Base-by-base conservation (phyloP, 1,284 basidiomycete genomes). In the Entoloma clypeatum region DNA sequence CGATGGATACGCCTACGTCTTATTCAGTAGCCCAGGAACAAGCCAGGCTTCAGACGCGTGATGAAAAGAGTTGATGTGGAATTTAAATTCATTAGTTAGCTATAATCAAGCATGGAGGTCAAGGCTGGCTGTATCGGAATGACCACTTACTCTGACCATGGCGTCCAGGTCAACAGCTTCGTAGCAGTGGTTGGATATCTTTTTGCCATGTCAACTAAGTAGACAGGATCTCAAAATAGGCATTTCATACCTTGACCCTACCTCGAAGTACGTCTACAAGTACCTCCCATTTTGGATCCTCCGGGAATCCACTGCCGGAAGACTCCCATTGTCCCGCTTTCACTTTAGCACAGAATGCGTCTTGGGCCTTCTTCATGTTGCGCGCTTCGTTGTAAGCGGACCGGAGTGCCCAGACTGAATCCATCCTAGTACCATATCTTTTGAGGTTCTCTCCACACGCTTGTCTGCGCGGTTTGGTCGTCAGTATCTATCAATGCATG, bases 251-350 rank as follows among this genome's bases (percentile, higher is more conserved):
- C 72, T 86, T 87, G 57, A 86, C 85, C 48, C 73, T 78, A 2
- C 87, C 88, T 32, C 92, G 71, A 35, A 95, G 69, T 10, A 92
- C 81, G 45, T 93, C 91, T 3, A 90, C 81, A 13, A 94, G 65
- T 23, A 81, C 74, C 56, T 94, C 90, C 75, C 81, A 87, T 53
- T 85, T 74, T 23, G 86, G 64, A 49, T 79, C 77, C 25, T 86
- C 78, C 0, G 91, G 91, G 62, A 88, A 91, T 1, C 63, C 55
- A n/a, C 64, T 71, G 47, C 64, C 43, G 5, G 81, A 60, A 4
- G 67, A 64, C 21, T 77, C 72, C 79, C 84, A 89, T 13, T 77
- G 54, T 1, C 81, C 79, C 2, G 69, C 63, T 38, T 75, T 63
- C 0, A 69, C 82, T 40, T 75, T 76, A 4, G 62, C 59, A 51